Conservation (phyloP, 768 basidiomycete species). For the Kwoniella mangroviensis region DNA sequence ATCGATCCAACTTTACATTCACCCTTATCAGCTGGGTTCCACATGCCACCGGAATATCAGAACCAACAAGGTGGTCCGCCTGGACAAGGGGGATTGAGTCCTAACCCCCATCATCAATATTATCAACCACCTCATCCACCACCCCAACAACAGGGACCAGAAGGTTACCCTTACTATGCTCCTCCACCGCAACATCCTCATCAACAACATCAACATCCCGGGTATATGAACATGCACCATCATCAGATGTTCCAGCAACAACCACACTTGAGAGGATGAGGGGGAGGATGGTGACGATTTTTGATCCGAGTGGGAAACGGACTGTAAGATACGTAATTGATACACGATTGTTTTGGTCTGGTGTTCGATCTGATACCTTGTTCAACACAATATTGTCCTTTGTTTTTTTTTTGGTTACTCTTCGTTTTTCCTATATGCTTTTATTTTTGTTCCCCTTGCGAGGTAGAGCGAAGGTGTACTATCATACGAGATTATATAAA, state of each 20-base stretch:
- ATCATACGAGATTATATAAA: not conserved
- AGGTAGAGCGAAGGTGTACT: not conserved
- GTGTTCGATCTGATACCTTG: too few species aligned
- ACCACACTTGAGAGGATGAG: slow-evolving; percentile 13
- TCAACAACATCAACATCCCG: slow-evolving; percentile 16
- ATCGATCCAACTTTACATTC: slow-evolving; percentile 37
- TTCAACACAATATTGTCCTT: too few species aligned
- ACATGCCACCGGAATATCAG: slow-evolving; percentile 37
- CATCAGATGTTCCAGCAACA: slow-evolving; percentile 37
- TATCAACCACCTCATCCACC: slow-evolving; percentile 24
- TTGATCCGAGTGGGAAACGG: not conserved
- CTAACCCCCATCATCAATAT: slow-evolving; percentile 11
- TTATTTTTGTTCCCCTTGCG: not conserved
- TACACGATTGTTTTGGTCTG: not conserved
- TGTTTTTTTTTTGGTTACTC: not conserved
- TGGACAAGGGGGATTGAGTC: slow-evolving; percentile 15
- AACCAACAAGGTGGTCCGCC: slow-evolving; percentile 1
- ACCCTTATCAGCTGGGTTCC: slow-evolving; percentile 40
- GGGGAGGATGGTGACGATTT: not conserved
- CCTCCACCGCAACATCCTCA: slow-evolving; percentile 26
- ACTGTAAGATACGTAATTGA: not conserved
- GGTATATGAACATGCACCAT: slow-evolving; percentile 31
- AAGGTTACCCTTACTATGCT: slow-evolving; percentile 29
- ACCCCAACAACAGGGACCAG: slow-evolving; percentile 29
- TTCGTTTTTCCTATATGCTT: slow-evolving; percentile 6